phyloP scores from a whole-genome alignment of 345 rosid species.

The Noccaea caerulescens region DNA sequence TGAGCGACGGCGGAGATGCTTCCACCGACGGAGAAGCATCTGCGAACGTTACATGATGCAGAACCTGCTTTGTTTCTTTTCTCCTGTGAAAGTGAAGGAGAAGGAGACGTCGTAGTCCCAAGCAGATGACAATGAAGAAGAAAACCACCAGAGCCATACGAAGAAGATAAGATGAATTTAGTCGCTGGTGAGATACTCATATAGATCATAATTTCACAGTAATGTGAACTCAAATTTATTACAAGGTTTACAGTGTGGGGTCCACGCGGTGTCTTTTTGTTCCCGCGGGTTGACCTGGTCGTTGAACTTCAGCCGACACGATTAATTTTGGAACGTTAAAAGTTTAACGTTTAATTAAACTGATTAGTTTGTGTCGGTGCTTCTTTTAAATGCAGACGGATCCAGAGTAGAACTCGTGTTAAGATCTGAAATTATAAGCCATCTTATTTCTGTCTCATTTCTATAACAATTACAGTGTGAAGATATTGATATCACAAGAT shows the following conservation, averaged over 20 bases:
- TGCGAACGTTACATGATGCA: not conserved
- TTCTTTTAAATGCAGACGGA: not conserved
- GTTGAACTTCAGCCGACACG: not conserved
- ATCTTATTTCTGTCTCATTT: not conserved
- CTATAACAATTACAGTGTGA: not conserved
- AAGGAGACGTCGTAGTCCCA: conserved; percentile 16
- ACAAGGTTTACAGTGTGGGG: not conserved
- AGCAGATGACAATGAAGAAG: conserved; percentile 4
- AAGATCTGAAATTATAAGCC: not conserved
- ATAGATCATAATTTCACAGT: not conserved
- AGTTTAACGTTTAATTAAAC: not conserved
- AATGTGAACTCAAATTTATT: not conserved
- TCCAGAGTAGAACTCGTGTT: not conserved
- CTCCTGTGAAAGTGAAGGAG: not conserved
- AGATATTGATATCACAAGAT: not conserved
- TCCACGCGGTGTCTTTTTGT: not conserved
- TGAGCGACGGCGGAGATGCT: not conserved
- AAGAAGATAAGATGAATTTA: not conserved
- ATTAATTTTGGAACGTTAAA: not conserved
- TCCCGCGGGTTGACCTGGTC: not conserved
- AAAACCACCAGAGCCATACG: conserved; percentile 17
- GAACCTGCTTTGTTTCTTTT: not conserved
- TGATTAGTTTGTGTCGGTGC: not conserved
- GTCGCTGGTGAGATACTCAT: not conserved
- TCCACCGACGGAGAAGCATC: not conserved